phyloP scores from a whole-genome alignment of 805 yeast genomes.

The Saturnispora besseyi region DNA sequence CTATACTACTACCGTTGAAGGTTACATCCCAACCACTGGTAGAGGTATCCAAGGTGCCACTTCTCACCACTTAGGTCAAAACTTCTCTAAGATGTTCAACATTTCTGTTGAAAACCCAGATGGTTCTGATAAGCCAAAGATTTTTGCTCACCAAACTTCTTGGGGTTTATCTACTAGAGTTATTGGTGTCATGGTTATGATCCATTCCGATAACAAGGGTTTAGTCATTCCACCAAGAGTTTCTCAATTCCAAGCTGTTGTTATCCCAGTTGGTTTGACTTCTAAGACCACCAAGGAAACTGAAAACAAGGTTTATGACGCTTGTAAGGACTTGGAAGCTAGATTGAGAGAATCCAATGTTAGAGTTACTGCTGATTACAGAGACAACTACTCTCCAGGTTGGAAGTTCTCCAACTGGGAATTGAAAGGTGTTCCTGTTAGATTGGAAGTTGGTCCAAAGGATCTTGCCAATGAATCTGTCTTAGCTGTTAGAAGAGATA shows the following conservation, averaged over 20 bases:
- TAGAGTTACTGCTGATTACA: constrained; percentile 77
- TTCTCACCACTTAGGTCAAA: constrained; percentile 94
- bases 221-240: constrained; percentile 96
- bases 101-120: constrained; percentile 93
- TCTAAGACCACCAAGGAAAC: constrained; percentile 73
- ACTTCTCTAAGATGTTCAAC: constrained; percentile 97
- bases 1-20: constrained; percentile 93
- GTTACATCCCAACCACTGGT: constrained; percentile 96
- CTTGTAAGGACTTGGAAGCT: constrained; percentile 62
- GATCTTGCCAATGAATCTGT: constrained; percentile 76
- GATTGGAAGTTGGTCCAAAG: constrained; percentile 95
- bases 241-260: constrained; percentile 83
- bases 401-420: constrained; percentile 99
- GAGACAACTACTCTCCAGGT: constrained; percentile 94
- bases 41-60: constrained; percentile 99
- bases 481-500: constrained; percentile 89
- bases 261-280: constrained; percentile 92
- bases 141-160: constrained; percentile 90
- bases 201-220: constrained; percentile 98
- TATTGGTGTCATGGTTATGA: constrained; percentile 99
- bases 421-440: constrained; percentile 88
- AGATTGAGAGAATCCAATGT: constrained; percentile 53
- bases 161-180: constrained; percentile 99
- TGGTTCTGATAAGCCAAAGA: constrained; percentile 75
- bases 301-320: constrained; percentile 57